Conservation (phyloP, 352 stramenopile genomes). For the Phytopythium chamaehyphon region DNA sequence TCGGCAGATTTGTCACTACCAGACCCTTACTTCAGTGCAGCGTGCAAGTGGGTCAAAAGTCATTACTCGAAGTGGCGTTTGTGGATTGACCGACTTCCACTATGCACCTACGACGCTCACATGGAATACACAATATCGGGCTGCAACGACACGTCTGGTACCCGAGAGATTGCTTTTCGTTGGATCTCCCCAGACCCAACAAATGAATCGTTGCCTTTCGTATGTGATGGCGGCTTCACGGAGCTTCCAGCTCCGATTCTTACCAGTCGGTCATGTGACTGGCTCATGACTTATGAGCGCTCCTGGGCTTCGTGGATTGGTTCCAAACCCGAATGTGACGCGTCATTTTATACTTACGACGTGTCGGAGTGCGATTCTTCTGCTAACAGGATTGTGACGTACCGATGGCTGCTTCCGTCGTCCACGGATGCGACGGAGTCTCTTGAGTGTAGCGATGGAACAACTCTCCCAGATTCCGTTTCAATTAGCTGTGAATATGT, state of each 20-base stretch:
- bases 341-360: constrained; percentile 23
- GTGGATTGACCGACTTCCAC: constrained; percentile 24
- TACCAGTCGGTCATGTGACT: constrained; percentile 27
- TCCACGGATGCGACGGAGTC: constrained; percentile 9
- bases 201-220: constrained; percentile 18
- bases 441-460: constrained; percentile 19
- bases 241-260: constrained; percentile 13
- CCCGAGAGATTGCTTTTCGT: constrained; percentile 15
- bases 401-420: constrained; percentile 25
- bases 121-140: constrained; percentile 13
- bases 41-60: constrained; percentile 28
- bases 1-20: neutral
- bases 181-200: constrained; percentile 22
- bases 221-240: constrained; percentile 24
- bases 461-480: constrained; percentile 7
- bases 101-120: constrained; percentile 23
- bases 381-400: constrained; percentile 10
- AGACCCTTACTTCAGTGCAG: constrained; percentile 18
- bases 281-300: constrained; percentile 16
- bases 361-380: constrained; percentile 17
- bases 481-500: constrained; percentile 25
- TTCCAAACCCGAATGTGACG: constrained; percentile 23
- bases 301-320: constrained; percentile 22
- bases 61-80: constrained; percentile 27
- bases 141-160: constrained; percentile 14